These are phyloP conservation scores for Zostera marina DNA, from an alignment of 116 monocot genomes.

Conservation along the genomic window DNA sequence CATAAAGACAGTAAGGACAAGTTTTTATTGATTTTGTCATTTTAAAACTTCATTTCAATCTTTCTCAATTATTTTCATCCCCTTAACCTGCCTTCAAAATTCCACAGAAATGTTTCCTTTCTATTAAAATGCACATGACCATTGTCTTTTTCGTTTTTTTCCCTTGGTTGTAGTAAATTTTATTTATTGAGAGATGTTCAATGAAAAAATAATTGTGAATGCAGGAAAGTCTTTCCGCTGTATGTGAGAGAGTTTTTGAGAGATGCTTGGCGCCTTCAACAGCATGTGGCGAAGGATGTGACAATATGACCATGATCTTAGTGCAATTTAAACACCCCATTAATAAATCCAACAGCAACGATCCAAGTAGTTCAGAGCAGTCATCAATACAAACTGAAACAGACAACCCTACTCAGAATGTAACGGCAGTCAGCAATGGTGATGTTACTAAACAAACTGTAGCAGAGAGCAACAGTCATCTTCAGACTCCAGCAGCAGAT, in stretches of 20 bases:
- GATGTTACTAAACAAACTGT: too few relatives aligned
- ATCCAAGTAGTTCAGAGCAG: slow-evolving; percentile 3
- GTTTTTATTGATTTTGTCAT: background rate
- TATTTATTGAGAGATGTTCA: background rate
- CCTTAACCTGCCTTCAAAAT: too few relatives aligned
- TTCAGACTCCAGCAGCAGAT: too few relatives aligned
- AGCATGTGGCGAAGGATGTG: slow-evolving; percentile 46
- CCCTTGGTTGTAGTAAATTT: too few relatives aligned
- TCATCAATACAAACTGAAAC: background rate
- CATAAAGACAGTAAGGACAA: slow-evolving; percentile 30
- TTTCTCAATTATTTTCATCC: background rate
- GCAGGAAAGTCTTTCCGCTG: slow-evolving; percentile 47
- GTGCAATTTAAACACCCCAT: slow-evolving; percentile 57
- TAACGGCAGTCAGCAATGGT: too few relatives aligned
- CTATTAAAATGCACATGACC: too few relatives aligned
- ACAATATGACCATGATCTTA: slow-evolving; percentile 74
- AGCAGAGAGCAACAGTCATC: too few relatives aligned
- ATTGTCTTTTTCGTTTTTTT: too few relatives aligned
- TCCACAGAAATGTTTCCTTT: too few relatives aligned
- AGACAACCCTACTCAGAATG: background rate
- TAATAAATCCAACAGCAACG: slow-evolving; percentile 15
- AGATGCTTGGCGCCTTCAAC: slow-evolving; percentile 61
- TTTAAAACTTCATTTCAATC: background rate
- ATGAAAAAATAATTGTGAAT: background rate
- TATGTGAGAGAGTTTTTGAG: slow-evolving; percentile 55